Evolutionary conservation across 768 basidiomycete species (phyloP).

Genomic region (Psilocybe sp.): DNA sequence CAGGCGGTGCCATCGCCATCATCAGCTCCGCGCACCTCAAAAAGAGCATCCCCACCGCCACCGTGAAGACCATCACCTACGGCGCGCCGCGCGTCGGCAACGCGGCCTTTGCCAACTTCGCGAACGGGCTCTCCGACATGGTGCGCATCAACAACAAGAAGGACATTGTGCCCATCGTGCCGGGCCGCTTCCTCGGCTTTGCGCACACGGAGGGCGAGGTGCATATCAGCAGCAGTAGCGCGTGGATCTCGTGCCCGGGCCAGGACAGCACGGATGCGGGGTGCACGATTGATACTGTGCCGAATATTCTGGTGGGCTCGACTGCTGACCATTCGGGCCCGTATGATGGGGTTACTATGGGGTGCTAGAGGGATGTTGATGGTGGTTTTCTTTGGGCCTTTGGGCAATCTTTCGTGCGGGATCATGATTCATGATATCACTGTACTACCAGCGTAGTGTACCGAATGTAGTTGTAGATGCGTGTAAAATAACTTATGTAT

Average conservation of each 20-base stretch:
- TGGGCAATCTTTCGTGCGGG: too few relatives aligned
- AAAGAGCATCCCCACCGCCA: slow-evolving; percentile 35
- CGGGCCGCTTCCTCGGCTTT: slow-evolving; percentile 41
- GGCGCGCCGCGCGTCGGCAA: slow-evolving; percentile 50
- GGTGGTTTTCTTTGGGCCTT: too few relatives aligned
- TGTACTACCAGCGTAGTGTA: too few relatives aligned
- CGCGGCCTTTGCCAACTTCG: slow-evolving; percentile 55
- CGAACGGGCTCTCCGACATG: slow-evolving; percentile 44
- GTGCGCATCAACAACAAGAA: slow-evolving; percentile 59
- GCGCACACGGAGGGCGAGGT: slow-evolving; percentile 49
- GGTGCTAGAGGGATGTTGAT: too few relatives aligned
- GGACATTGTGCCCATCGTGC: slow-evolving; percentile 36
- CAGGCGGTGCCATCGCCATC: slow-evolving; percentile 50
- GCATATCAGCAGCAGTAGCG: slow-evolving; percentile 39
- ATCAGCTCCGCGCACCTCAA: slow-evolving; percentile 53
- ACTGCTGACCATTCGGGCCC: slow-evolving; percentile 41
- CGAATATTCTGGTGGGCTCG: slow-evolving; percentile 48
- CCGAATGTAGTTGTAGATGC: too few relatives aligned
- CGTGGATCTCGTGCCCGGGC: slow-evolving; percentile 31
- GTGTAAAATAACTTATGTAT: too few relatives aligned
- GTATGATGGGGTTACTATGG: slow-evolving; percentile 13
- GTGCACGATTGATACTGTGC: slow-evolving; percentile 53
- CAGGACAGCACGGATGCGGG: slow-evolving; percentile 49
- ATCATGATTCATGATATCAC: too few relatives aligned
- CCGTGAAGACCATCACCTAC: slow-evolving; percentile 30